These are phyloP conservation scores for Lactifluus hygrophoroides DNA, from an alignment of 768 basidiomycete species.

Conservation along the genomic window DNA sequence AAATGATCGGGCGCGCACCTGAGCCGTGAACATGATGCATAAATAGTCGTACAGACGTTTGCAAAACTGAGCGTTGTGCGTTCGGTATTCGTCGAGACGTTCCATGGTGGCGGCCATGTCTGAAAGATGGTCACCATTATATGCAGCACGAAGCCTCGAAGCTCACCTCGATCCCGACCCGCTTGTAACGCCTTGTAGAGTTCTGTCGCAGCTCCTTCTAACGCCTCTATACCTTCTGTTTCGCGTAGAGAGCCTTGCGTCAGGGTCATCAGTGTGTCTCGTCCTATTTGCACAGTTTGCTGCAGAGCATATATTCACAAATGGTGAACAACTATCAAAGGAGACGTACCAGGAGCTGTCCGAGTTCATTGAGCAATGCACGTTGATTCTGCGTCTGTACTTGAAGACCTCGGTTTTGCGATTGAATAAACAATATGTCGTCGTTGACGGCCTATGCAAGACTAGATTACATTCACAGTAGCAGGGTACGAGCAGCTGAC, in stretches of 20 bases:
- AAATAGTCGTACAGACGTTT: conserved; percentile 86
- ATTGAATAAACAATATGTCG: conserved; percentile 93
- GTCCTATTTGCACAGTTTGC: conserved; percentile 94
- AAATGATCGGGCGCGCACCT: conserved; percentile 40
- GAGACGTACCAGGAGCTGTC: conserved; percentile 64
- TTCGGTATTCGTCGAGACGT: conserved; percentile 81
- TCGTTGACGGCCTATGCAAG: conserved; percentile 74
- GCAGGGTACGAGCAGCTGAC: conserved; percentile 24
- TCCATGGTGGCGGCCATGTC: conserved; percentile 99
- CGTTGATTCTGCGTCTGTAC: conserved; percentile 96
- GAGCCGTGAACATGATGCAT: conserved; percentile 84
- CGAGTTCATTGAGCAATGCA: conserved; percentile 72
- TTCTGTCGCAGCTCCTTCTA: conserved; percentile 78
- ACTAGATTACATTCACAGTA: conserved; percentile 6
- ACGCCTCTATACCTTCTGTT: conserved; percentile 56
- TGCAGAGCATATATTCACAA: conserved; percentile 26
- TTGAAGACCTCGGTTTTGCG: conserved; percentile 92
- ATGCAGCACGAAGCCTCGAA: neutral
- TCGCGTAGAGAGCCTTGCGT: conserved; percentile 89
- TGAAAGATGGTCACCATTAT: conserved; percentile 22
- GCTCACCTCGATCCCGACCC: conserved; percentile 74
- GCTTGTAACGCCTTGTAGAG: conserved; percentile 95
- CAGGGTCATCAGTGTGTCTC: conserved; percentile 61
- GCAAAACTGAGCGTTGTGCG: conserved; percentile 87
- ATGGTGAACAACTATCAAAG: neutral